phyloP scores from a whole-genome alignment of 805 yeast genomes.

The Brettanomyces naardenensis region DNA sequence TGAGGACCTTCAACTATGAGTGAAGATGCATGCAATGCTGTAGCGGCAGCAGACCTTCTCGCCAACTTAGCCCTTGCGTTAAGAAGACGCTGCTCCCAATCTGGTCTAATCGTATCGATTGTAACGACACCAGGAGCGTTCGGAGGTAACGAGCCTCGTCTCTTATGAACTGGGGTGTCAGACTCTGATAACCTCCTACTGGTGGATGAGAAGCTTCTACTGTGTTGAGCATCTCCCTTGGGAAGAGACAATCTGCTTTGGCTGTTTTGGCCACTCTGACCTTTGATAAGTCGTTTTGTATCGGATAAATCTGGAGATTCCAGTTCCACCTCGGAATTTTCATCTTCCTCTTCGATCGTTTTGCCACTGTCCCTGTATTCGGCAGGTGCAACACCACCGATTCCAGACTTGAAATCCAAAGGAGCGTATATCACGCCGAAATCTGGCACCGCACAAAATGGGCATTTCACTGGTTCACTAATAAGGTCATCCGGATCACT shows the following conservation, averaged over 20 bases:
- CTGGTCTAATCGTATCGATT: constrained; percentile 81
- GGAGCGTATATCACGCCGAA: constrained; percentile 83
- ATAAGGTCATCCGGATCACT: constrained; percentile 56
- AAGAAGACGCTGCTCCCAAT: constrained; percentile 74
- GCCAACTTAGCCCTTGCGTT: constrained; percentile 73
- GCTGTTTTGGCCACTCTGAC: not conserved
- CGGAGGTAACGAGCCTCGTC: constrained; percentile 56
- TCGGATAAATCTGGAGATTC: not conserved
- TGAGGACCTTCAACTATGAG: constrained; percentile 36
- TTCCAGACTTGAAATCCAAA: constrained; percentile 49
- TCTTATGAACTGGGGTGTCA: constrained; percentile 8
- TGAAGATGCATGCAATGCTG: constrained; percentile 86
- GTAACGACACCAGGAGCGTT: constrained; percentile 65
- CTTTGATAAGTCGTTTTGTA: not conserved
- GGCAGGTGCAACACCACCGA: constrained; percentile 46
- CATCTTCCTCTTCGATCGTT: constrained; percentile 17
- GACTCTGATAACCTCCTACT: not conserved
- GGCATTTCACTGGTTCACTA: constrained; percentile 86
- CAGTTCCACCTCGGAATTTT: constrained; percentile 5
- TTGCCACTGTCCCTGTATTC: constrained; percentile 22
- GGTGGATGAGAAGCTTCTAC: not conserved
- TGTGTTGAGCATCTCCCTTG: not conserved
- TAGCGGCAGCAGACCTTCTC: constrained; percentile 86
- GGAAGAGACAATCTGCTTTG: not conserved
- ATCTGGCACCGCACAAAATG: constrained; percentile 82